Base-by-base conservation (phyloP, 2,329 filamentous ascomycete species). In the Penicillium sp. region DNA sequence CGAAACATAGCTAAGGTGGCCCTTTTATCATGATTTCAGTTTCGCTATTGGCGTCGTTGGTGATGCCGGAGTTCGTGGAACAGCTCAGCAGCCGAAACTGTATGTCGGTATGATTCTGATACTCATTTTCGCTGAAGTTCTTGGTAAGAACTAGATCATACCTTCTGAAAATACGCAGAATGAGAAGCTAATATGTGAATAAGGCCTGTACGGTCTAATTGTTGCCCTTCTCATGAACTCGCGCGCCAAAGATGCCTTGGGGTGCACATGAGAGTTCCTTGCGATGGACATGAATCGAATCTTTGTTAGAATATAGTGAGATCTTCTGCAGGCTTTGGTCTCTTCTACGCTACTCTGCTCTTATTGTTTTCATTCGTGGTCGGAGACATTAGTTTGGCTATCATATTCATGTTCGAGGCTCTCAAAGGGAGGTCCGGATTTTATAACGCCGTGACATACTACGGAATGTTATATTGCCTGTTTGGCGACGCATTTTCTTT, bases 21-120 rank as follows among this genome's bases (percentile, higher is more conserved):
- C 13, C 2, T 17, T 17, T 35, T 35, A 7, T 15, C 33, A 1
- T 35, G 33, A 17, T 35, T 47, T 5, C 43, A 78, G 89, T 73
- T 93, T 93, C 73, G 89, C 90, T 73, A 93, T 93, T 72, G 89
- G 89, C 77, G 93, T 93, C 71, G 89, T 93, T 64, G 90, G 78
- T 72, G 78, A 81, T 68, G 79, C 79, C 60, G 79, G 79, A 76
- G 79, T 81, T 54, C 77, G 79, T 62, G 79, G 79, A 68, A 79
- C 78, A 60, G 79, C 79, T 52, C 79, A 81, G 68, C 79, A 82
- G 72, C 79, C 78, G 47, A 73, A 79, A 65, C 85, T 96, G 68
- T 96, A 96, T 80, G 92, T 96, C 75, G 93, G 92, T 80, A 96
- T 96, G 92, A 96, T 97, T 79, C 79, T 97, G 77, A 97, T 97